Evolutionary conservation across 2,329 filamentous ascomycete species (phyloP), one percentile per base, ranked within the genome.

Genomic region (Microsporum ferrugineum): DNA sequence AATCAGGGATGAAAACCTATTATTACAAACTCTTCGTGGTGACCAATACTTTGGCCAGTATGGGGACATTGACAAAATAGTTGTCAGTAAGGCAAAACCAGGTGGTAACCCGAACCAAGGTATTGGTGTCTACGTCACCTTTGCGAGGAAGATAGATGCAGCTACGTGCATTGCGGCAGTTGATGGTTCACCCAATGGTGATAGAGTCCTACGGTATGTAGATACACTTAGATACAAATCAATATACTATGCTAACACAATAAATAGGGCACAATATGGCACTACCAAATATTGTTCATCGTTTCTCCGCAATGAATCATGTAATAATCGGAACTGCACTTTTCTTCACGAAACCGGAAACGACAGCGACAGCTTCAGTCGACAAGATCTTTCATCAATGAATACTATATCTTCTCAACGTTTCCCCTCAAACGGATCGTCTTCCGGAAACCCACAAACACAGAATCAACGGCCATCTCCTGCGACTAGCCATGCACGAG

Each of bases 241-340:
- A 23, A 27, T 33, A 23, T 61, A 23, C 31, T 1, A 45, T 34
- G 12, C 33, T 31, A 55, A 53, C 29, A 38, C 43, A 53, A 12
- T 53, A 58, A 55, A 51, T 61, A 83, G 85, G 67, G 85, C 85
- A 10, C 85, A 87, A 71, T 87, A 86, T 66, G 94, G 94, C 29
- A 99, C 94, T 0, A 99, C 94, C 3, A 99, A 99, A 73, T 99
- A 99, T 74, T 99, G 94, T 73, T 99, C 94, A 0, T 92, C 94
- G 2, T 99, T 95, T 79, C 80, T 99, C 17, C 88, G 95, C 62
- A 91, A 95, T 66, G 94, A 99, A 74, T 88, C 87, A 66, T 99
- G 94, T 75, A 91, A 89, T 61, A 99, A 99, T 70, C 86, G 91
- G 58, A 92, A 94, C 65, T 99, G 94, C 78, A 99, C 96, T 84